These are phyloP conservation scores for Blastomyces gilchristii DNA, from an alignment of 2,329 filamentous ascomycete species.

Conservation along the genomic window DNA sequence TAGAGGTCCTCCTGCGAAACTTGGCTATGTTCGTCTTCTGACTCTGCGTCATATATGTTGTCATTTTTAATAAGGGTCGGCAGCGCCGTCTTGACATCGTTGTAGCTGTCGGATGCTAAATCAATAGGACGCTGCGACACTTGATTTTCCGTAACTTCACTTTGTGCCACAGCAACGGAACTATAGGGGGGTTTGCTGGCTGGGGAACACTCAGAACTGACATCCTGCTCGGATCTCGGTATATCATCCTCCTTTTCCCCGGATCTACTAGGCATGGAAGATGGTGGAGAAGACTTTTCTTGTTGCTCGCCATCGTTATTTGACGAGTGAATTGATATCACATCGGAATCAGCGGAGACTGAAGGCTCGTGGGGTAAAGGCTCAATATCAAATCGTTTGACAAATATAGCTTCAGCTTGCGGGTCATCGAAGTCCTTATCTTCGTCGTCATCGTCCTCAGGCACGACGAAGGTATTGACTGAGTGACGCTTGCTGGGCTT, in stretches of 20 bases:
- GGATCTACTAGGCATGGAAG: background rate
- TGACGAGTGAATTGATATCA: background rate
- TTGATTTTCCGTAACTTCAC: background rate
- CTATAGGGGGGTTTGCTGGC: background rate
- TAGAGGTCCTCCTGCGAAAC: background rate
- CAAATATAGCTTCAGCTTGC: conserved; percentile 3
- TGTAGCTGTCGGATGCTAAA: background rate
- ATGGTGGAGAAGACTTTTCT: background rate
- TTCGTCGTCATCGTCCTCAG: conserved; percentile 28
- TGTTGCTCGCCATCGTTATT: background rate
- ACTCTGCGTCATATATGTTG: background rate
- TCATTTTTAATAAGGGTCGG: conserved; percentile 3
- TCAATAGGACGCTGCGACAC: background rate
- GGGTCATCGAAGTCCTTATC: conserved; percentile 7
- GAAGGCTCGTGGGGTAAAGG: background rate
- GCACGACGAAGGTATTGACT: conserved; percentile 33
- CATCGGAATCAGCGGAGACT: background rate
- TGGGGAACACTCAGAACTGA: too few species aligned
- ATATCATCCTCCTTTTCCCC: background rate
- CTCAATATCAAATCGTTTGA: background rate
- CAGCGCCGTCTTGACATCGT: background rate
- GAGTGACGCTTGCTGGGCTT: conserved; percentile 12
- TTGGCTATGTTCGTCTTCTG: background rate
- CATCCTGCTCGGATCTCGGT: background rate
- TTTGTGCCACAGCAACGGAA: background rate